A percentile compares a stretch with the other conserved stretches of the same genome.
Evolutionary conservation across 176 grass and related monocot species (phyloP).

Genomic region (Ananas comosus): DNA sequence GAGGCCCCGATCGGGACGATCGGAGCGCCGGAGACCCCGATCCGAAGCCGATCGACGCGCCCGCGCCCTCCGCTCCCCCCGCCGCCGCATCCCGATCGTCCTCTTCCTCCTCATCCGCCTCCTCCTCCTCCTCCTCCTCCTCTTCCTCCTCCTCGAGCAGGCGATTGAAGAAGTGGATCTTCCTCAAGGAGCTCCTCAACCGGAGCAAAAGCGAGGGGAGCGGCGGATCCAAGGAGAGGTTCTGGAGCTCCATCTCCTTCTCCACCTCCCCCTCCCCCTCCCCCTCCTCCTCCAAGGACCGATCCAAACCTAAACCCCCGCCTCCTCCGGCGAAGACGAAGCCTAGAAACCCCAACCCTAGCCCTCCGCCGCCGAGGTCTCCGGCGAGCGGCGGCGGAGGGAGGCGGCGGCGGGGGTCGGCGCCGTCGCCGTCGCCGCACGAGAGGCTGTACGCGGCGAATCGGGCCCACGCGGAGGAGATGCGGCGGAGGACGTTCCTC

Average conservation of each 20-base stretch:
- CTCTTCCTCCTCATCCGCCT: slow-evolving; percentile 15
- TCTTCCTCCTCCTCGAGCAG: slow-evolving; percentile 15
- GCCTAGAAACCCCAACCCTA: background rate
- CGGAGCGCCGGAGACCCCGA: slow-evolving; percentile 2
- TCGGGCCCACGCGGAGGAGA: slow-evolving; percentile 22
- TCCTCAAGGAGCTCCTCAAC: slow-evolving; percentile 21
- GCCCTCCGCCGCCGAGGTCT: slow-evolving; percentile 3
- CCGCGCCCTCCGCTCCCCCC: background rate
- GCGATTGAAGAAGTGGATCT: slow-evolving; percentile 16
- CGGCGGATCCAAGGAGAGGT: slow-evolving; percentile 2
- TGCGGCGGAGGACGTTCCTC: slow-evolving; percentile 46
- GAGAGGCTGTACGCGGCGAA: slow-evolving; percentile 30
- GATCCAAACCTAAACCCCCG: slow-evolving; percentile 4
- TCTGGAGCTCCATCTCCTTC: slow-evolving; percentile 20
- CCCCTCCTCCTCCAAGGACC: background rate
- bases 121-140: slow-evolving; percentile 17
- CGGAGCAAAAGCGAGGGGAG: slow-evolving; percentile 19
- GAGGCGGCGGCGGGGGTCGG: background rate
- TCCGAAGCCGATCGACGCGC: slow-evolving; percentile 10
- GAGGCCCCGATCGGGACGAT: background rate
- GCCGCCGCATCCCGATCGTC: slow-evolving; percentile 6
- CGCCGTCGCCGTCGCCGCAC: background rate
- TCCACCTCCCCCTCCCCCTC: background rate
- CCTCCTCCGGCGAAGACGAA: background rate
- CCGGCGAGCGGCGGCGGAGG: background rate